These are phyloP conservation scores for Melampsora larici-populina DNA, from an alignment of 1,284 basidiomycete genomes.

Conservation along the genomic window DNA sequence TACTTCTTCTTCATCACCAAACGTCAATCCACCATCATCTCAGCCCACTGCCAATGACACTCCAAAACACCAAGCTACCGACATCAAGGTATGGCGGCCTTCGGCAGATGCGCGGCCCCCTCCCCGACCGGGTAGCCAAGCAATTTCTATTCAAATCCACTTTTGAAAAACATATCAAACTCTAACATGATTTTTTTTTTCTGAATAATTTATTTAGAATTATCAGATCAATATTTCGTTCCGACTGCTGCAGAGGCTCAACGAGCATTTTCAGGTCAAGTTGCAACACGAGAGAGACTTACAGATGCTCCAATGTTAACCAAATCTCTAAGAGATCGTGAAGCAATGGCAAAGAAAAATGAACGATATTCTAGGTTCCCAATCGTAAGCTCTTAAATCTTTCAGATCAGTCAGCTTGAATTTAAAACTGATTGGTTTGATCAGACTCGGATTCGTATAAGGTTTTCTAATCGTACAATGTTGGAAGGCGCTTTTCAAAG, in stretches of 20 bases:
- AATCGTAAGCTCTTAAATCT: slow-evolving; percentile 61
- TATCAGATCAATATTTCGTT: slow-evolving; percentile 70
- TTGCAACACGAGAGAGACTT: slow-evolving; percentile 65
- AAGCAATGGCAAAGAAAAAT: slow-evolving; percentile 56
- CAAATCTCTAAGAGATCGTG: slow-evolving; percentile 65
- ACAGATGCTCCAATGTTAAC: slow-evolving; percentile 72
- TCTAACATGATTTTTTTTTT: not conserved
- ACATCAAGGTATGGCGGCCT: slow-evolving; percentile 38
- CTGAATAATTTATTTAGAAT: slow-evolving; percentile 48
- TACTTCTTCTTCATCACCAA: not conserved
- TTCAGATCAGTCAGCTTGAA: too few species aligned
- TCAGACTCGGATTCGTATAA: slow-evolving; percentile 74
- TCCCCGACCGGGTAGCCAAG: slow-evolving; percentile 32
- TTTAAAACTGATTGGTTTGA: slow-evolving; percentile 1
- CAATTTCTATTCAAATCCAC: too few species aligned
- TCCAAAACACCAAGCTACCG: slow-evolving; percentile 12
- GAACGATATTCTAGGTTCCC: slow-evolving; percentile 68
- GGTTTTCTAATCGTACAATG: slow-evolving; percentile 73
- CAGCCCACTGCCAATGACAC: not conserved
- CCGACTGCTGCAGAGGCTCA: slow-evolving; percentile 72
- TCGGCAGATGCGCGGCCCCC: slow-evolving; percentile 24
- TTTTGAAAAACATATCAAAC: too few species aligned
- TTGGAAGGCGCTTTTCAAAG: slow-evolving; percentile 76
- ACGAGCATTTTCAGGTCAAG: slow-evolving; percentile 63
- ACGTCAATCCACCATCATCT: not conserved